phyloP scores from a whole-genome alignment of 78 protist species.

The Dictyostelium firmibasis region DNA sequence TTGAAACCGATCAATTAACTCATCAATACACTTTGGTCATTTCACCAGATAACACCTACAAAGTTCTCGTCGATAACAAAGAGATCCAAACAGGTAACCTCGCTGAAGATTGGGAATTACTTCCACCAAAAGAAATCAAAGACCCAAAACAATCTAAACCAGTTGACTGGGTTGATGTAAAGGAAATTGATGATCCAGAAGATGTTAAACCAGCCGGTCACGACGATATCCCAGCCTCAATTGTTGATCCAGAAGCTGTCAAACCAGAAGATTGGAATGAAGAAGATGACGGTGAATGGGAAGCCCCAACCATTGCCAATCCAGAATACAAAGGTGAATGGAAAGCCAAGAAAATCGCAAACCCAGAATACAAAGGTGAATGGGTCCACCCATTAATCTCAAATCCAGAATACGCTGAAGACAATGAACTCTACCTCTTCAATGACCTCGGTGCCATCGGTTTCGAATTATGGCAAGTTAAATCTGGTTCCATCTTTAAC shows the following conservation, averaged over 20 bases:
- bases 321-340: slow-evolving; percentile 97
- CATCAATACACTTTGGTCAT: slow-evolving; percentile 99
- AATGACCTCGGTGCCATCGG: slow-evolving; percentile 86
- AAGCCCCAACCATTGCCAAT: slow-evolving; percentile 97
- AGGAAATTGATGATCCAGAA: slow-evolving; percentile 93
- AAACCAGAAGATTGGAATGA: slow-evolving; percentile 99
- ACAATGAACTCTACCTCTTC: slow-evolving; percentile 81
- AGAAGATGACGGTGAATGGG: slow-evolving; percentile 99
- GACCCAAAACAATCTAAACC: slow-evolving; percentile 95
- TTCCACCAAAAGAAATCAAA: slow-evolving; percentile 91
- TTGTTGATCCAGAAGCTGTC: slow-evolving; percentile 94
- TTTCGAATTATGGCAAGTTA: slow-evolving; percentile 98
- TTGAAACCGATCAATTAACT: slow-evolving; percentile 91
- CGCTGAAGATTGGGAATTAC: slow-evolving; percentile 92
- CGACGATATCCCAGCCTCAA: slow-evolving; percentile 92
- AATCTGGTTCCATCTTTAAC: slow-evolving; percentile 98
- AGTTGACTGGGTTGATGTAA: slow-evolving; percentile 97
- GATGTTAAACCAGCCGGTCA: slow-evolving; percentile 95
- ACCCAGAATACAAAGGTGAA: slow-evolving; percentile 97
- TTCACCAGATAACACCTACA: slow-evolving; percentile 96
- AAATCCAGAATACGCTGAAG: slow-evolving; percentile 95
- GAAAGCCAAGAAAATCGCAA: slow-evolving; percentile 93
- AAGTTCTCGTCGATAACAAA: slow-evolving; percentile 92
- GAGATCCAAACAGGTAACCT: slow-evolving; percentile 91
- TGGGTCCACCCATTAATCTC: slow-evolving; percentile 93